phyloP scores from a whole-genome alignment of 1,139 yeast genomes.

The Geotrichum histeridarum region DNA sequence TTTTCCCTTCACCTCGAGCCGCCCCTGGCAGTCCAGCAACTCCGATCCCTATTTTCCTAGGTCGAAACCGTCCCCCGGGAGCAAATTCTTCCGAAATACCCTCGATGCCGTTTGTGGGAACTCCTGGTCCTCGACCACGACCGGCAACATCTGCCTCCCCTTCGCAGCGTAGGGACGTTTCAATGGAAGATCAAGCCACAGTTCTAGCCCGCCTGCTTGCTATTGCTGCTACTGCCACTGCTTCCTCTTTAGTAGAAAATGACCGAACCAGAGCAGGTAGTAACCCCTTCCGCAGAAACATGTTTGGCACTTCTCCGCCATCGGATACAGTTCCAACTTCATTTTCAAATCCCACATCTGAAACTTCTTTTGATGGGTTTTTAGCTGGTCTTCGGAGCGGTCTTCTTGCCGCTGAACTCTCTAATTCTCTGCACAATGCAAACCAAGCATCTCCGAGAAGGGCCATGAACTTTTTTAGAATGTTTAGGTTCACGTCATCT shows the following conservation, averaged over 20 bases:
- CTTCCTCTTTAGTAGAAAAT: conserved; percentile 38
- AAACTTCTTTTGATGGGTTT: conserved; percentile 39
- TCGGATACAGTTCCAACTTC: conserved; percentile 3
- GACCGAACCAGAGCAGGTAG: conserved; percentile 17
- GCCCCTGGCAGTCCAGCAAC: not conserved
- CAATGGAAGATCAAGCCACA: conserved; percentile 39
- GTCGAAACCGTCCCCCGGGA: not conserved
- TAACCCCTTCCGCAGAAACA: not conserved
- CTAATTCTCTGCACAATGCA: conserved; percentile 21
- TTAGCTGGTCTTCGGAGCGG: conserved; percentile 41
- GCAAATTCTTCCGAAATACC: not conserved
- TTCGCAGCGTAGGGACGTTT: conserved; percentile 13
- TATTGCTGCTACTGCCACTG: conserved; percentile 46
- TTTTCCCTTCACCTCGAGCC: conserved; percentile 1
- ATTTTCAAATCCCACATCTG: conserved; percentile 13
- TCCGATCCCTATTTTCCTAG: not conserved
- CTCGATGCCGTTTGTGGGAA: not conserved
- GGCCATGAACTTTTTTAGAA: conserved; percentile 46
- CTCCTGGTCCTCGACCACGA: not conserved
- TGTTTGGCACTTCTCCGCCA: conserved; percentile 4
- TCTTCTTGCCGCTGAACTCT: conserved; percentile 38
- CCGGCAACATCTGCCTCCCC: not conserved
- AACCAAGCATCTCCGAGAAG: conserved; percentile 16
- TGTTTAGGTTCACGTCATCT: conserved; percentile 43
- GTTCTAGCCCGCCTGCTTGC: conserved; percentile 44